A percentile compares a stretch with the other conserved stretches of the same genome.
phyloP scores from a whole-genome alignment of 2,329 filamentous ascomycete genomes.

The Botrytis paeoniae region DNA sequence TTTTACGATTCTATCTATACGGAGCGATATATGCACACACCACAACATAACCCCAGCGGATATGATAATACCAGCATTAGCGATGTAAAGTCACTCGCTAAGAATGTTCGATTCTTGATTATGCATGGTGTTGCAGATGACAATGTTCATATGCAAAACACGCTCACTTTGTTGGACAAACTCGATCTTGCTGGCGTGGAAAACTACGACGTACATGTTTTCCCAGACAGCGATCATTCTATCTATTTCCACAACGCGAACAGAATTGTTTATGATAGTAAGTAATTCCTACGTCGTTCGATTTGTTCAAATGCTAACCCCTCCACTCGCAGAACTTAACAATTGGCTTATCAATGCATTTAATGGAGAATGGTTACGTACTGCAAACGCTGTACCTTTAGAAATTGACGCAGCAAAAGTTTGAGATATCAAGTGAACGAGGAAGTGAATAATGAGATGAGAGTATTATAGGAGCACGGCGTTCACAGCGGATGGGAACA shows the following conservation, averaged over 20 bases:
- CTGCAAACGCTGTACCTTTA: slow-evolving; percentile 36
- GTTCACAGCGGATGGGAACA: background rate
- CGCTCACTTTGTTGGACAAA: slow-evolving; percentile 79
- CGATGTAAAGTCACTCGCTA: slow-evolving; percentile 68
- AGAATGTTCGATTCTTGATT: slow-evolving; percentile 83
- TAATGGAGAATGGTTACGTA: slow-evolving; percentile 83
- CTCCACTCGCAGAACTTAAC: slow-evolving; percentile 59
- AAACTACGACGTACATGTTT: slow-evolving; percentile 96
- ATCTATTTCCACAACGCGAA: slow-evolving; percentile 96
- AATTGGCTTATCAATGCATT: slow-evolving; percentile 98
- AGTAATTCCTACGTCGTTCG: slow-evolving; percentile 42
- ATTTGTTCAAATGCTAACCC: slow-evolving; percentile 36
- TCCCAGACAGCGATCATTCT: slow-evolving; percentile 91
- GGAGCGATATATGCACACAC: slow-evolving; percentile 95
- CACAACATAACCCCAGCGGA: slow-evolving; percentile 73
- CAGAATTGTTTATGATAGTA: slow-evolving; percentile 87
- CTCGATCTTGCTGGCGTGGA: slow-evolving; percentile 77
- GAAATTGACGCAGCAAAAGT: slow-evolving; percentile 29
- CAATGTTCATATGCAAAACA: slow-evolving; percentile 97
- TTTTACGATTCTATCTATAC: slow-evolving; percentile 95
- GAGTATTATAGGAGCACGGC: slow-evolving; percentile 8
- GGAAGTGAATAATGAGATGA: background rate
- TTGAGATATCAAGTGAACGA: background rate
- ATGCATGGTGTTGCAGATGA: slow-evolving; percentile 98
- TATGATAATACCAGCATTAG: slow-evolving; percentile 73